These are phyloP conservation scores for Oenanthe javanica DNA, from an alignment of 140 eudicot genomes.

Conservation along the genomic window DNA sequence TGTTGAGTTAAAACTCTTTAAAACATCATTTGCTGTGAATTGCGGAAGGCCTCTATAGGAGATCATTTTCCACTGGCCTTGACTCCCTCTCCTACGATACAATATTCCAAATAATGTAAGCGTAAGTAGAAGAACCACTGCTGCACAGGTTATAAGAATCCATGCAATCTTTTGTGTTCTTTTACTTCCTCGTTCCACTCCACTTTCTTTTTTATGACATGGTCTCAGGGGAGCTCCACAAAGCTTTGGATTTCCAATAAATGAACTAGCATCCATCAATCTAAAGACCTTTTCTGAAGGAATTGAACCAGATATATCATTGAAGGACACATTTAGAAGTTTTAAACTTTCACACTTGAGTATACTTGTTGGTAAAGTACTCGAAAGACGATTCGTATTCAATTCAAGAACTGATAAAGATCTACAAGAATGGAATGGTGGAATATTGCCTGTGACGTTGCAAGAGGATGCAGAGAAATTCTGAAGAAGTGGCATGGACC, in stretches of 20 bases:
- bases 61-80: constrained; percentile 66
- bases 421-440: constrained; percentile 57
- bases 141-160: constrained; percentile 67
- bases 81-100: constrained; percentile 41
- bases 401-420: constrained; percentile 49
- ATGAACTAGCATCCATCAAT: constrained; percentile 57
- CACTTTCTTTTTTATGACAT: constrained; percentile 45
- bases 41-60: constrained; percentile 65
- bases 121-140: constrained; percentile 38
- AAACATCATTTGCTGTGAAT: constrained; percentile 60
- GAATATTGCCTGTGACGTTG: constrained; percentile 54
- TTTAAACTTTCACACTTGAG: constrained; percentile 50
- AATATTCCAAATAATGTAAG: constrained; percentile 50
- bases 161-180: constrained; percentile 73
- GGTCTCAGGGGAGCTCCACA: constrained; percentile 72
- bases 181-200: constrained; percentile 41
- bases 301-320: constrained; percentile 69
- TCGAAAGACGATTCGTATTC: constrained; percentile 43
- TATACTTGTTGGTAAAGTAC: constrained; percentile 51
- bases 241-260: constrained; percentile 68
- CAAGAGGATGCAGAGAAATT: constrained; percentile 80
- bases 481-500: constrained; percentile 54
- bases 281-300: constrained; percentile 44
- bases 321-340: constrained; percentile 63
- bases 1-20: constrained; percentile 51